phyloP scores from a whole-genome alignment of 2,329 filamentous ascomycete genomes.

The Aureobasidium sp. region DNA sequence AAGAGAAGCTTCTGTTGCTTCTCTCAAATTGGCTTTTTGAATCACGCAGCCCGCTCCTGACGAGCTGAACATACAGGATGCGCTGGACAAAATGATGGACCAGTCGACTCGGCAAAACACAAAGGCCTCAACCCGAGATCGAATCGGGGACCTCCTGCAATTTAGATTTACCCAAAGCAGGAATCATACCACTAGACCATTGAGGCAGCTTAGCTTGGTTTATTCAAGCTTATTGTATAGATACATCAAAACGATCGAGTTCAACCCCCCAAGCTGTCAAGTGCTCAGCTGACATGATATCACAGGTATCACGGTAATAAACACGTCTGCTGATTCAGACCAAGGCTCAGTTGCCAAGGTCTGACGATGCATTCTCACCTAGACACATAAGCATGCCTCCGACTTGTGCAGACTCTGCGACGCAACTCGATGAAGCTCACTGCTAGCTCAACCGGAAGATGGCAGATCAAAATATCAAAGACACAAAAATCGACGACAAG shows the following conservation, averaged over 20 bases:
- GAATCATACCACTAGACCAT: conserved; percentile 14
- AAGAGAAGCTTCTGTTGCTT: too few species aligned
- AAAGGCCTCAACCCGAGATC: conserved; percentile 9
- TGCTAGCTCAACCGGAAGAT: background rate
- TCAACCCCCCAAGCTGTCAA: background rate
- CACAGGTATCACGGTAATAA: background rate
- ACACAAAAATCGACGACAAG: background rate
- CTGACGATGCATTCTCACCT: background rate
- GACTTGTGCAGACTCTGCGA: too few species aligned
- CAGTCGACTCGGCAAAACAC: background rate
- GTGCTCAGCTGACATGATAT: background rate
- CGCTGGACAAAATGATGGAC: too few species aligned
- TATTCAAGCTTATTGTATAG: background rate
- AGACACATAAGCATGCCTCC: background rate
- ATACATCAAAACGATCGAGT: background rate
- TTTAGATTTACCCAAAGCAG: conserved; percentile 10
- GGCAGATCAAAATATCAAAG: background rate
- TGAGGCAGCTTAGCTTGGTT: background rate
- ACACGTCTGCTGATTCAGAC: background rate
- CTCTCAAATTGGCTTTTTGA: too few species aligned
- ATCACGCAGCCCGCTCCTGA: too few species aligned
- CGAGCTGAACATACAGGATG: background rate
- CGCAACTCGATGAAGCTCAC: background rate
- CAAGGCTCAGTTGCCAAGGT: background rate
- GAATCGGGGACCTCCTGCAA: conserved; percentile 13